Evolutionary conservation across 768 basidiomycete genomes (phyloP), one percentile per base, ranked within the genome.

Genomic region (Lentinula aciculospora): DNA sequence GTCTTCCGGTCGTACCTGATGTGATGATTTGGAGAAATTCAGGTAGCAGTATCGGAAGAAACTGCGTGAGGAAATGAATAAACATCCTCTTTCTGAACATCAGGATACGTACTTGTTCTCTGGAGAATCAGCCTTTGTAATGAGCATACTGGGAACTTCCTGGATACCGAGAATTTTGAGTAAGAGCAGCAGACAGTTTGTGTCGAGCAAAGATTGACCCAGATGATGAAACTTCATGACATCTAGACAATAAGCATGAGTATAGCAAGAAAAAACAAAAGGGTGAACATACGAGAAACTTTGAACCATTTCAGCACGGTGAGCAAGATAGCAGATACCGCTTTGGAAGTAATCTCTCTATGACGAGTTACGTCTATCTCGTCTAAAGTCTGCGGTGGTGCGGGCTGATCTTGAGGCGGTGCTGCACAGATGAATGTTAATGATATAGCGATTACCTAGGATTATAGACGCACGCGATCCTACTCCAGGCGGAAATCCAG

Each of bases 171-270:
- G 98, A 88, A 98, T 97, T 76, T 98, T 98, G 64, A 99, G 74
- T 50, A 98, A 92, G 29, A 98, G 78, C 29, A 98, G 75, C 12
- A 98, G 72, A 67, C 94, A 96, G 65, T 98, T 98, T 23, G 94
- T 95, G 64, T 98, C 96, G 44, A 99, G 83, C 7, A 99, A 76
- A 32, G 93, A 83, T 69, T 96, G 94, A n/a, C 94, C 94, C 23
- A 99, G 79, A 69, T 98, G 94, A 70, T 99, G 95, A 68, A 97
- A 98, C 69, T 99, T 98, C 90, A 99, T 95, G 19, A 89, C 85
- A 72, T 98, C 96, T 98, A 63, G 15, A 27, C n/a, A 53, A 39
- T 21, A n/a, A 56, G 23, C 45, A 53, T 29, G 60, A 28, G 46
- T 1, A 44, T 50, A 17, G 19, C 28, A 6, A 7, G 17, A 46